Conservation (phyloP, 2,329 filamentous ascomycete genomes). For the Pseudogymnoascus sp. region DNA sequence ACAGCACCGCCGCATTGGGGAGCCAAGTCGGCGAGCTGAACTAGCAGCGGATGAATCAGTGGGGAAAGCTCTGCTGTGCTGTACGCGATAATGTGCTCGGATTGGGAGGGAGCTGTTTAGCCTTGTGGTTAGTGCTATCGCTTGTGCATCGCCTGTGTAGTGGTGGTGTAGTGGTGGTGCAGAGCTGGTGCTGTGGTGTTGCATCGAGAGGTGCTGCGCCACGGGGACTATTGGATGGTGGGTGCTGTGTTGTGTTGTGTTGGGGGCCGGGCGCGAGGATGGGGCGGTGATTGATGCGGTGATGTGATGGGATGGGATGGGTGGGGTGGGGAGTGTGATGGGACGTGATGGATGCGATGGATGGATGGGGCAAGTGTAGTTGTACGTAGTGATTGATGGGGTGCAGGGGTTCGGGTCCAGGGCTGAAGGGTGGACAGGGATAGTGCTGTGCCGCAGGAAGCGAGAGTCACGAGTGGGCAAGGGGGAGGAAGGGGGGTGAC, state of each 20-base stretch:
- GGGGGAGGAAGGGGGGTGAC: not conserved
- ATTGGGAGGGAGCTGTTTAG: not conserved
- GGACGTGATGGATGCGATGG: not conserved
- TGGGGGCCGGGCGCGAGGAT: not conserved
- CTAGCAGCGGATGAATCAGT: not conserved
- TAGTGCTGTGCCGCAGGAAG: not conserved
- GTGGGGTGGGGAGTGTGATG: not conserved
- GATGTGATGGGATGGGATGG: not conserved
- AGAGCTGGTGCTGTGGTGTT: not conserved
- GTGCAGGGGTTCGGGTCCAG: not conserved
- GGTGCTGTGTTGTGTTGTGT: not conserved
- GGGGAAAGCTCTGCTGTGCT: not conserved
- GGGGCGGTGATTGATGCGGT: not conserved
- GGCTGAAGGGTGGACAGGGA: not conserved
- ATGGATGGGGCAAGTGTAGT: not conserved
- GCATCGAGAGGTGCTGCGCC: not conserved
- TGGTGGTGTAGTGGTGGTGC: too few species aligned
- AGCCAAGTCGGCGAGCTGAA: not conserved
- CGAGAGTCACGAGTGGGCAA: not conserved
- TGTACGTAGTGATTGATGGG: not conserved
- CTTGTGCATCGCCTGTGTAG: too few species aligned
- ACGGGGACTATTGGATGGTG: not conserved
- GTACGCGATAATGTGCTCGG: not conserved
- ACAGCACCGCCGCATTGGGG: not conserved
- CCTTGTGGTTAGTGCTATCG: not conserved